A percentile compares a stretch with the other conserved stretches of the same genome.
These are phyloP conservation scores for Wilhelminamyces savonicus DNA, from an alignment of 805 yeast species.

Conservation along the genomic window DNA sequence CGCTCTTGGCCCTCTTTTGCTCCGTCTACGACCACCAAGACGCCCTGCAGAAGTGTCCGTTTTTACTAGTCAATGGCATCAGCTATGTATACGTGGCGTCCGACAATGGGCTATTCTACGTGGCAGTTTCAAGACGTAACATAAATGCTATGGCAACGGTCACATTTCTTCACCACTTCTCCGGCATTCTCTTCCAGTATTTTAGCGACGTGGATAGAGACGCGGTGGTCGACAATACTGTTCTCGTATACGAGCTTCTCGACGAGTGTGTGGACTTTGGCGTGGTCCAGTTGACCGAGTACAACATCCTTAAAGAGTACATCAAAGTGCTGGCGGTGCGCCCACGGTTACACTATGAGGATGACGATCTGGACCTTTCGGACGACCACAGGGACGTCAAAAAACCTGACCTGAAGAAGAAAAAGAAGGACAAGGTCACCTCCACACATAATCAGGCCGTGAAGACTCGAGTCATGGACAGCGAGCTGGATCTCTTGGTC, in stretches of 20 bases:
- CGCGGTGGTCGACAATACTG: constrained; percentile 63
- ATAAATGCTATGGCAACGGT: constrained; percentile 53
- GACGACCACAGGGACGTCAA: background rate
- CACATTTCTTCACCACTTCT: constrained; percentile 44
- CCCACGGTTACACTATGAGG: constrained; percentile 8
- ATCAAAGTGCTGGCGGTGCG: constrained; percentile 48
- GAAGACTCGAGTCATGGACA: constrained; percentile 21
- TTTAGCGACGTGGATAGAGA: constrained; percentile 44
- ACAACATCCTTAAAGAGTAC: constrained; percentile 70
- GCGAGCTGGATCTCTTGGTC: constrained; percentile 22
- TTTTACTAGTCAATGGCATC: constrained; percentile 42
- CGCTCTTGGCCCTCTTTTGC: constrained; percentile 20
- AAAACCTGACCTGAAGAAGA: constrained; percentile 4
- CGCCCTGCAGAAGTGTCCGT: constrained; percentile 25
- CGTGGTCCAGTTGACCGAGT: constrained; percentile 77
- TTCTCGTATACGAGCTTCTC: constrained; percentile 70
- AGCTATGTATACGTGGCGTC: constrained; percentile 47
- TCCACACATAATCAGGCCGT: constrained; percentile 36
- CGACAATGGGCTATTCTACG: constrained; percentile 37
- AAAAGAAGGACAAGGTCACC: constrained; percentile 13
- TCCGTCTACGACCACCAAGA: constrained; percentile 11
- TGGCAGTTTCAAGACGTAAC: constrained; percentile 40
- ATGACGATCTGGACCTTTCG: constrained; percentile 2
- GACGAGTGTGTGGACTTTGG: constrained; percentile 92
- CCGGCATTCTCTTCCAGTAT: constrained; percentile 22